Percentiles rank a stretch among this genome's conserved stretches.
These are phyloP conservation scores for Vaccinium darrowii DNA, from an alignment of 148 eudicot genomes.

Conservation along the genomic window DNA sequence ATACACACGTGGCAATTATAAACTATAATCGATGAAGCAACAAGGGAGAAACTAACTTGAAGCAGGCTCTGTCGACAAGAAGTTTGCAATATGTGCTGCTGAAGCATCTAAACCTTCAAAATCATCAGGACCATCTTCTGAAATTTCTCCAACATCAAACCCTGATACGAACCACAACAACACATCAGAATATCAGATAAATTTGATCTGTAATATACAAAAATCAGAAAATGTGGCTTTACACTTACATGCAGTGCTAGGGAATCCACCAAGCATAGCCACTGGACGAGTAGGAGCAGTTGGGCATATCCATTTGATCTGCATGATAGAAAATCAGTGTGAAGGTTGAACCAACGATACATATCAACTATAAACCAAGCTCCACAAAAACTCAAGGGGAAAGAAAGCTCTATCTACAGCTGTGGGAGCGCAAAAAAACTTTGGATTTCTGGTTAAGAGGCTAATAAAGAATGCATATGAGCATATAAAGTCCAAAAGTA, in stretches of 20 bases:
- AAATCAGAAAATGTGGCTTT: neutral
- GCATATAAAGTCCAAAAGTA: neutral
- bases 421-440: neutral
- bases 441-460: neutral
- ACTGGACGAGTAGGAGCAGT: conserved; percentile 99
- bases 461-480: conserved; percentile 5
- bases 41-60: conserved; percentile 49
- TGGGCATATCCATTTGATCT: conserved; percentile 98
- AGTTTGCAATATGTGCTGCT: conserved; percentile 83
- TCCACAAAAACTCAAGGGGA: neutral
- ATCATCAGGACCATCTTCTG: conserved; percentile 83
- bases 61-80: conserved; percentile 87
- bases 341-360: neutral
- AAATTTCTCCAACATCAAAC: conserved; percentile 86
- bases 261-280: conserved; percentile 77
- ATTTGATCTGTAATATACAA: neutral
- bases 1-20: neutral
- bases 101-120: conserved; percentile 93
- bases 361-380: neutral
- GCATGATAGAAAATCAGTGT: conserved; percentile 24
- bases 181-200: conserved; percentile 4
- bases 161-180: conserved; percentile 41
- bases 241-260: conserved; percentile 89
- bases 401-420: neutral
- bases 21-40: neutral